Base-by-base conservation (phyloP, 495 filamentous ascomycete genomes). In the Talaromyces wortmannii region DNA sequence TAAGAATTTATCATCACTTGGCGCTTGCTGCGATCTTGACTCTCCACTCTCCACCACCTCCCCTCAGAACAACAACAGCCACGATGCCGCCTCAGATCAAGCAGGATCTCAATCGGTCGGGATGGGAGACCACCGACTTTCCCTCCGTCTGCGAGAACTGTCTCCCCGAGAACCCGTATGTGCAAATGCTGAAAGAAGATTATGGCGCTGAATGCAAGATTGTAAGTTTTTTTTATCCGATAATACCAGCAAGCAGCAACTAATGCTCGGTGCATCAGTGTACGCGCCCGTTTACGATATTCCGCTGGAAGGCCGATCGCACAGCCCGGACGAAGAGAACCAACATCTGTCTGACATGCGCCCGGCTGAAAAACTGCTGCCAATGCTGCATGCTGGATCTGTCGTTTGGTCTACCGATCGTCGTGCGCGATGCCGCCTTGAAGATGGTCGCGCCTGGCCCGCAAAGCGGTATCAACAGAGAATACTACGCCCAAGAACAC, bases 371-470 rank as follows among this genome's bases (percentile, higher is more conserved):
- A 76, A 97, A 97, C 76, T 95, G 94, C 75, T 98, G 94, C 68
- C 94, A 98, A 73, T 96, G 88, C 71, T 98, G 94, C 76, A 97
- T 97, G 90, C 85, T 97, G 48, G 94, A 98, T 80, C 75, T 98
- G 55, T 89, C 87, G 16, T 97, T 96, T 68, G 94, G 95, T 51
- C 72, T 98, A 33, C 94, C 95, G 17, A 95, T 97, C 62, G 84
- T 87, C 45, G 86, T 98, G 48, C 84, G 94, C 58, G 94, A 98
- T 76, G 92, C 94, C n/a, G 94, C 94, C 2, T 80, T 98, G 50
- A 96, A 97, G 76, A 92, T 98, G 81, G 87, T 97, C 16, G 90
- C 91, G 10, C 91, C 92, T 1, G 94, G 94, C 2, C 94, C 94
- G 3, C 79, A 88, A 57, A 94, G 89, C 70, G 84, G 85, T 30